phyloP scores from a whole-genome alignment of 1,284 basidiomycete species.

The Cutaneotrichosporon mucoides region DNA sequence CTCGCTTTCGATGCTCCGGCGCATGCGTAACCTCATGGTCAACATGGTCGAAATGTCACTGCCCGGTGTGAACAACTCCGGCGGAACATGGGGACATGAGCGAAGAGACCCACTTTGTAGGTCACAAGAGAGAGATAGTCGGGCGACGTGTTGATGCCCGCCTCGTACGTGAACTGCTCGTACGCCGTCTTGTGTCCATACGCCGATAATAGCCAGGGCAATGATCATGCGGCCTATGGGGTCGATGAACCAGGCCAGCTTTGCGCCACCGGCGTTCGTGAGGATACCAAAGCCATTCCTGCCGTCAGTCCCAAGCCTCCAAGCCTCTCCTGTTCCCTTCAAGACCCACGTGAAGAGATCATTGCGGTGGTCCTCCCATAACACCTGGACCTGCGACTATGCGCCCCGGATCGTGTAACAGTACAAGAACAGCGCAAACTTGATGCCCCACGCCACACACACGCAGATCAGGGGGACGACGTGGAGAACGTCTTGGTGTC shows the following conservation, averaged over 20 bases:
- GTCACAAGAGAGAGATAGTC: slow-evolving; percentile 87
- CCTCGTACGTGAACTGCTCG: slow-evolving; percentile 76
- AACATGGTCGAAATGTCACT: slow-evolving; percentile 88
- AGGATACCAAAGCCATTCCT: slow-evolving; percentile 63
- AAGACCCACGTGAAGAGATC: slow-evolving; percentile 63
- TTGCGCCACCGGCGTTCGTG: slow-evolving; percentile 85
- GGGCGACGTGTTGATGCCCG: slow-evolving; percentile 83
- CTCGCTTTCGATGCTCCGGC: slow-evolving; percentile 35
- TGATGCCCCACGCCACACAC: slow-evolving; percentile 74
- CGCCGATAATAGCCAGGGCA: slow-evolving; percentile 69
- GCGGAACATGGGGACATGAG: too few species aligned
- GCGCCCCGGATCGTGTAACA: slow-evolving; percentile 71
- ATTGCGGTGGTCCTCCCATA: slow-evolving; percentile 95
- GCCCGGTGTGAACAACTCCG: too few species aligned
- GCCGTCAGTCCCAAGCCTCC: background rate
- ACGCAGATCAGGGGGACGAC: slow-evolving; percentile 79
- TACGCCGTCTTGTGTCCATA: slow-evolving; percentile 72
- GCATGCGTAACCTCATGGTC: slow-evolving; percentile 83
- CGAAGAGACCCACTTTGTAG: too few species aligned
- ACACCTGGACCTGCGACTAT: slow-evolving; percentile 83
- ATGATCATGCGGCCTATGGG: slow-evolving; percentile 57
- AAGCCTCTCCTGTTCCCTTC: too few species aligned
- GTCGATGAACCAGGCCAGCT: slow-evolving; percentile 54
- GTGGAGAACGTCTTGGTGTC: slow-evolving; percentile 68
- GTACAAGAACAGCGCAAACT: slow-evolving; percentile 80